Evolutionary conservation across 805 yeast genomes (phyloP).

Genomic region (Helenozyma baotianmanensis): DNA sequence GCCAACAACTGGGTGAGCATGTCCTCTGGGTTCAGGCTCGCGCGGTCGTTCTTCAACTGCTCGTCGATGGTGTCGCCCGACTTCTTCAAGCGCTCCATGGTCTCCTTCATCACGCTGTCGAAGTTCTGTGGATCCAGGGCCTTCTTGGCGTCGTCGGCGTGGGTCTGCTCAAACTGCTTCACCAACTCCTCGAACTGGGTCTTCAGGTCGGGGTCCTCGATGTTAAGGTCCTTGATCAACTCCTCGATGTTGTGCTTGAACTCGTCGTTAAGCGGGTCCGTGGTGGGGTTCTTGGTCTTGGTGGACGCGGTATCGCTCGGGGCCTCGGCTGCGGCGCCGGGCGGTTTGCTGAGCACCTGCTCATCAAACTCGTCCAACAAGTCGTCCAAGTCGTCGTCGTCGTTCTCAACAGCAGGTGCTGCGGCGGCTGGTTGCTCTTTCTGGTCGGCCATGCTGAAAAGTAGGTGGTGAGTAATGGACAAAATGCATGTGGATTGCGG

Average conservation of each 20-base stretch:
- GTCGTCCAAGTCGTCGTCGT: constrained; percentile 74
- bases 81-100: constrained; percentile 74
- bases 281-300: constrained; percentile 7
- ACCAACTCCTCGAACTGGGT: constrained; percentile 47
- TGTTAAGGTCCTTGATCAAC: constrained; percentile 43
- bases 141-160: constrained; percentile 27
- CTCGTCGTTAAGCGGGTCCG: constrained; percentile 29
- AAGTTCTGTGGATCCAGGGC: constrained; percentile 41
- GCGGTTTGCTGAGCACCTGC: constrained; percentile 59
- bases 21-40: constrained; percentile 40
- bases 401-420: constrained; percentile 15
- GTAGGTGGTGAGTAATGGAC: background rate
- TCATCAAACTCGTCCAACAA: constrained; percentile 81
- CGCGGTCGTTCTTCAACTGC: constrained; percentile 43
- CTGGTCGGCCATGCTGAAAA: constrained; percentile 1
- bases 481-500: no score
- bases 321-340: constrained; percentile 37
- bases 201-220: constrained; percentile 50
- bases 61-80: constrained; percentile 70
- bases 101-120: constrained; percentile 71
- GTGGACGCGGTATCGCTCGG: constrained; percentile 3
- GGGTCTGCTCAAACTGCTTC: constrained; percentile 36
- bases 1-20: constrained; percentile 60
- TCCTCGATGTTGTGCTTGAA: constrained; percentile 34
- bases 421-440: constrained; percentile 4